Evolutionary conservation across 805 yeast genomes (phyloP).

Genomic region (Priceomyces melissophilus): DNA sequence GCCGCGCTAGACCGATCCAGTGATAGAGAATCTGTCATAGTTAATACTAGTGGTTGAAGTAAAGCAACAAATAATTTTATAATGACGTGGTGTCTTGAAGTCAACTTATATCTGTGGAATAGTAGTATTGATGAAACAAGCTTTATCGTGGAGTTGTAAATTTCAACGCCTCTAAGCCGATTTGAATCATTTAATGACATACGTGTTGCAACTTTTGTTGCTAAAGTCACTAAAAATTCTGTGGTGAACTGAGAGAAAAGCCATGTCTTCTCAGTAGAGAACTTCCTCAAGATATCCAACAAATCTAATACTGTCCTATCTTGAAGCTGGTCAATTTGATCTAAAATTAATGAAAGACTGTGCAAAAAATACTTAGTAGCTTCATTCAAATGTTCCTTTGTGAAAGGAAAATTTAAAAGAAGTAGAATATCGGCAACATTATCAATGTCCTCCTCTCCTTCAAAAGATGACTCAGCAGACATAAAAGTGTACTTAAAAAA

Average conservation of each 20-base stretch:
- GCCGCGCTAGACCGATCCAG: constrained; percentile 37
- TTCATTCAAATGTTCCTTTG: constrained; percentile 8
- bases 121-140: constrained; percentile 52
- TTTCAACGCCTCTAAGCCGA: constrained; percentile 24
- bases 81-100: constrained; percentile 70
- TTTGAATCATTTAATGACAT: constrained; percentile 4
- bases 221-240: constrained; percentile 49
- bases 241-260: constrained; percentile 61
- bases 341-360: constrained; percentile 11
- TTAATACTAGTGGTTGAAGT: constrained; percentile 44
- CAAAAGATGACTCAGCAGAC: constrained; percentile 15
- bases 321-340: constrained; percentile 7
- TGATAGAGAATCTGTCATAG: constrained; percentile 14
- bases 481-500: constrained; percentile 11
- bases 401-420: constrained; percentile 12
- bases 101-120: constrained; percentile 65
- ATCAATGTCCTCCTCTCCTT: constrained; percentile 8
- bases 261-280: constrained; percentile 53
- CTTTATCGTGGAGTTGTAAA: constrained; percentile 41
- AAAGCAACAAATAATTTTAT: constrained; percentile 46
- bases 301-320: constrained; percentile 8
- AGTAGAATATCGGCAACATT: constrained; percentile 19
- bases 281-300: constrained; percentile 27
- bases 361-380: constrained; percentile 20
- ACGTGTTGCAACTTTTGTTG: constrained; percentile 21